These are phyloP conservation scores for Ophiostoma piceae DNA, from an alignment of 2,329 filamentous ascomycete genomes.

Conservation along the genomic window DNA sequence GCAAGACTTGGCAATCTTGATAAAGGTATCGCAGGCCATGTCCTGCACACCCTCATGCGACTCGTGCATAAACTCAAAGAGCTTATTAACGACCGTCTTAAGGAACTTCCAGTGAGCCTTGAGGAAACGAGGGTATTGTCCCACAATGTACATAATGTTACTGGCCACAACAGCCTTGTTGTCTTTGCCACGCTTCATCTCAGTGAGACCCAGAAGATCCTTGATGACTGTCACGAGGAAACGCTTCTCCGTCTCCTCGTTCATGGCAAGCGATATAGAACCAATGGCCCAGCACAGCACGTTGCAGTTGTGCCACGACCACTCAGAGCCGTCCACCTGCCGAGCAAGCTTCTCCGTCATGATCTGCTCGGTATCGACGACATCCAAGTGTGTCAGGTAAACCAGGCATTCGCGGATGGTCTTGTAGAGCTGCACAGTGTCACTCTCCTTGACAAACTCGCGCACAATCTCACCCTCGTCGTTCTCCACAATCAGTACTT, in stretches of 20 bases:
- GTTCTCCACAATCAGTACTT: constrained; percentile 98
- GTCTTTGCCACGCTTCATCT: constrained; percentile 99
- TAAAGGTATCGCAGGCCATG: constrained; percentile 99
- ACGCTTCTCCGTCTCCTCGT: constrained; percentile 97
- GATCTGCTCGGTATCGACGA: constrained; percentile 94
- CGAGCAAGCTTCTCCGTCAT: constrained; percentile 98
- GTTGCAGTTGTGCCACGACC: constrained; percentile 99
- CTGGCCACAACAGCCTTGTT: constrained; percentile 98
- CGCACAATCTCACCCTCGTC: constrained; percentile 98
- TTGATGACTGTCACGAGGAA: constrained; percentile 99
- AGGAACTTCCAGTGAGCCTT: constrained; percentile 99
- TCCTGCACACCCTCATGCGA: constrained; percentile 98
- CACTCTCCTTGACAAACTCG: constrained; percentile 98
- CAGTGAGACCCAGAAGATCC: constrained; percentile 89
- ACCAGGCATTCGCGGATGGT: constrained; percentile 95
- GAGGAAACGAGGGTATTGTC: constrained; percentile 94
- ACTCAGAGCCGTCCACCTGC: constrained; percentile 91
- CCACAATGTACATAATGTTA: constrained; percentile 99
- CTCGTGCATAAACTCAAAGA: constrained; percentile 99
- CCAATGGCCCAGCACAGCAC: constrained; percentile 99
- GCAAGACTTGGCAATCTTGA: constrained; percentile 98
- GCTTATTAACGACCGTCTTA: constrained; percentile 98
- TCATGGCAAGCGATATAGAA: constrained; percentile 98
- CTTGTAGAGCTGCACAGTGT: constrained; percentile 98
- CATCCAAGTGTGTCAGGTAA: constrained; percentile 94